Conservation (phyloP, 139 green algal genomes). For the Pycnococcus provasolii region DNA sequence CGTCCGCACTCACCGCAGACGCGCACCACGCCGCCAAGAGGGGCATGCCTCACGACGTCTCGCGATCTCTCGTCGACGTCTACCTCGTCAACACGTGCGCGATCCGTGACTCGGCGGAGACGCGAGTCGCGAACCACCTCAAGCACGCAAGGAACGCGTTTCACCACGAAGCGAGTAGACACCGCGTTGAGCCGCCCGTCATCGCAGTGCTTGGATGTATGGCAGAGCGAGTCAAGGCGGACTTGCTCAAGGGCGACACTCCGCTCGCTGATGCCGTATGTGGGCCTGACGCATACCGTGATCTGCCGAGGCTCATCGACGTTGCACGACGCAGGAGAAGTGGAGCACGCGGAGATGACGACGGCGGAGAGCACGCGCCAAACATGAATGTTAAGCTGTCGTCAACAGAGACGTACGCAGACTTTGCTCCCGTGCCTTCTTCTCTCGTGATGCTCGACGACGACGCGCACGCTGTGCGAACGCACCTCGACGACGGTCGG, state of each 20-base stretch:
- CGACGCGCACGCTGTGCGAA: too few species aligned
- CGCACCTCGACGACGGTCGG: too few species aligned
- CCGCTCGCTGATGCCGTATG: constrained; percentile 71
- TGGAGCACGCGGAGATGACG: background rate
- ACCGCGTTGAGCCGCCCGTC: background rate
- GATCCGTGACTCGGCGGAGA: constrained; percentile 74
- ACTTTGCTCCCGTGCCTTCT: constrained; percentile 59
- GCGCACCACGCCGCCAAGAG: constrained; percentile 16
- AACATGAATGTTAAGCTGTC: constrained; percentile 73
- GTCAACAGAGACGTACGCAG: constrained; percentile 75
- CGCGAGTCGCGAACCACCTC: constrained; percentile 15
- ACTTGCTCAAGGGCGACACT: constrained; percentile 30
- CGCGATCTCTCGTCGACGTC: constrained; percentile 35
- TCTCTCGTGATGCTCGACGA: constrained; percentile 3
- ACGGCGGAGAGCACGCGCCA: background rate
- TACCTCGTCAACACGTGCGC: constrained; percentile 88
- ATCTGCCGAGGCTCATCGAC: constrained; percentile 66
- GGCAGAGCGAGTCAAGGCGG: constrained; percentile 75
- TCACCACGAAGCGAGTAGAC: background rate
- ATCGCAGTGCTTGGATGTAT: constrained; percentile 86
- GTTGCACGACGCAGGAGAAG: background rate
- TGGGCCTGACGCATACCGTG: constrained; percentile 76
- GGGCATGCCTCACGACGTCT: background rate
- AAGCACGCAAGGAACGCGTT: background rate
- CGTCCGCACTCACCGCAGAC: background rate